Evolutionary conservation across 2,329 filamentous ascomycete species (phyloP).

Genomic region (Nigrospora sphaerica): DNA sequence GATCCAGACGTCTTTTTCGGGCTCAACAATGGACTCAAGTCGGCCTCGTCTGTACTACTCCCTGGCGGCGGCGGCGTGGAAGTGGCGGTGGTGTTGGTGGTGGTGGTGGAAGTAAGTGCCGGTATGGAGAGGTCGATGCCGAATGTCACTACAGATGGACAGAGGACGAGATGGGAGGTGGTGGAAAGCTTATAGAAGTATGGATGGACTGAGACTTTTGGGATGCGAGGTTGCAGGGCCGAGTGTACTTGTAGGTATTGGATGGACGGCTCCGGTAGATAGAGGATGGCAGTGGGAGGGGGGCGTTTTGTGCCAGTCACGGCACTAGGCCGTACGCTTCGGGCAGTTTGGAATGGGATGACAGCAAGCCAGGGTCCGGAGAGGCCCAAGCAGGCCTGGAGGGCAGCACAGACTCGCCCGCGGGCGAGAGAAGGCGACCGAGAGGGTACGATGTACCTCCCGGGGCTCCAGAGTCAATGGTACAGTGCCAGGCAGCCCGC

Average conservation of each 20-base stretch:
- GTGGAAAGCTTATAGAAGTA: conserved; percentile 12
- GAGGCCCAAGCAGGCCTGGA: conserved; percentile 16
- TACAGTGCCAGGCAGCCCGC: conserved; percentile 29
- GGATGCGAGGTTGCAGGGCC: conserved; percentile 22
- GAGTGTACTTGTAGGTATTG: conserved; percentile 24
- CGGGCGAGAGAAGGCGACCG: background rate
- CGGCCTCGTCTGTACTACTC: background rate
- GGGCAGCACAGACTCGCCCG: background rate
- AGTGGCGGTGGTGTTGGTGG: conserved; percentile 9
- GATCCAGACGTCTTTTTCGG: background rate
- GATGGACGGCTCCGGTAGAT: conserved; percentile 24
- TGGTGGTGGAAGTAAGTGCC: too few relatives aligned
- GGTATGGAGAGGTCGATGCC: too few relatives aligned
- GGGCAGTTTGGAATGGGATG: conserved; percentile 17
- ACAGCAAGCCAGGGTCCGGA: conserved; percentile 13
- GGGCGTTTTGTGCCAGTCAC: conserved; percentile 21
- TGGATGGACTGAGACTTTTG: background rate
- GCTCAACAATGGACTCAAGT: background rate
- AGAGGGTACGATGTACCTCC: too few relatives aligned
- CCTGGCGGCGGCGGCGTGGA: background rate
- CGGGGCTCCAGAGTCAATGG: background rate
- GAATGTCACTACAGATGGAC: background rate
- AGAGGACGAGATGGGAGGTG: conserved; percentile 21
- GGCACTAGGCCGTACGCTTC: conserved; percentile 22
- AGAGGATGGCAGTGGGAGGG: conserved; percentile 19